Conservation (phyloP, 495 filamentous ascomycete genomes). For the Halenospora varia region DNA sequence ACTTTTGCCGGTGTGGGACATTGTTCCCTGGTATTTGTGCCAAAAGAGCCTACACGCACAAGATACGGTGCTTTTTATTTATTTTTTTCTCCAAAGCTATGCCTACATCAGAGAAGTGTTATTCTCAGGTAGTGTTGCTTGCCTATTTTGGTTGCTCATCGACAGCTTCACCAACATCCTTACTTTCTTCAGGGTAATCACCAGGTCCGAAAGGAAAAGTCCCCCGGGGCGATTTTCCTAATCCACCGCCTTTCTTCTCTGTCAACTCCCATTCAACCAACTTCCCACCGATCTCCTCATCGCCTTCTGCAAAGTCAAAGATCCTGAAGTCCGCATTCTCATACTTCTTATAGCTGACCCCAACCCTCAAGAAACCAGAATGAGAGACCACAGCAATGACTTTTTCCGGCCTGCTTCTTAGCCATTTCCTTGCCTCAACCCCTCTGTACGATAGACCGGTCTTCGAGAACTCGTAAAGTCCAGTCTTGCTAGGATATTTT, state of each 20-base stretch:
- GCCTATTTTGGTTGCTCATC: constrained; percentile 11
- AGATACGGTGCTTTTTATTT: too few species aligned
- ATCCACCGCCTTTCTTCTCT: constrained; percentile 22
- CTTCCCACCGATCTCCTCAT: constrained; percentile 27
- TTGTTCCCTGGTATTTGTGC: too few species aligned
- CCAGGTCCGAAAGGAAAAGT: constrained; percentile 3
- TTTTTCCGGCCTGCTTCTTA: constrained; percentile 52
- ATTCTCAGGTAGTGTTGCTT: too few species aligned
- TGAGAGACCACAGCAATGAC: constrained; percentile 58
- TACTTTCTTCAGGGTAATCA: constrained; percentile 14
- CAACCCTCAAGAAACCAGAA: constrained; percentile 50
- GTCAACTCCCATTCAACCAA: constrained; percentile 42
- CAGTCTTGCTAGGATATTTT: constrained; percentile 51
- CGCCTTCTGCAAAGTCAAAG: constrained; percentile 47
- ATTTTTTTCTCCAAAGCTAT: too few species aligned
- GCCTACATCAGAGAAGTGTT: too few species aligned
- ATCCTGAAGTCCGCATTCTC: constrained; percentile 60
- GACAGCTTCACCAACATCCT: constrained; percentile 10
- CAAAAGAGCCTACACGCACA: too few species aligned
- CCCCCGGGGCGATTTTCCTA: constrained; percentile 14
- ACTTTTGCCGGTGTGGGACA: too few species aligned
- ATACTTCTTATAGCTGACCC: constrained; percentile 41
- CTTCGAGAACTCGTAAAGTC: constrained; percentile 46
- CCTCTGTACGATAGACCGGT: constrained; percentile 44
- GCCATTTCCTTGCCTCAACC: constrained; percentile 38